phyloP scores from a whole-genome alignment of 352 stramenopile species.

The Thraustochytrium sp. region DNA sequence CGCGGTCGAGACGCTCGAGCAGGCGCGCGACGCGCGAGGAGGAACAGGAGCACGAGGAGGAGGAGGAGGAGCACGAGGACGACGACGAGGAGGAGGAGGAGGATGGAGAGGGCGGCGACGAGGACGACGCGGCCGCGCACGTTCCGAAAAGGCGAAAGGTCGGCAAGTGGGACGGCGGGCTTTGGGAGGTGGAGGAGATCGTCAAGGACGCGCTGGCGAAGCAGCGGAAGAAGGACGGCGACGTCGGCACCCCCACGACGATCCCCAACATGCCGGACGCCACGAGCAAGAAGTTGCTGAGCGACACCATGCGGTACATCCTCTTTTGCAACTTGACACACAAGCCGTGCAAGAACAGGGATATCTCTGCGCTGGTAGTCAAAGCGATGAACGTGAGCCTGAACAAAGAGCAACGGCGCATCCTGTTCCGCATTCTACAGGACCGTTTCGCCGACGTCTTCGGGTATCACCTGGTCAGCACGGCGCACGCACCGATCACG shows the following conservation, averaged over 20 bases:
- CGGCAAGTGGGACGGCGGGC: neutral
- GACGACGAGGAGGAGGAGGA: slow-evolving; percentile 15
- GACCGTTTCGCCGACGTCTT: slow-evolving; percentile 4
- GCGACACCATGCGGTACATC: neutral
- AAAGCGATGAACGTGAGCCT: neutral
- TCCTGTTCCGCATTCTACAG: neutral
- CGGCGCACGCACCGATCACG: neutral
- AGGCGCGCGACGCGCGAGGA: neutral
- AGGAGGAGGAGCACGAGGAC: neutral
- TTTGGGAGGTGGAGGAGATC: neutral
- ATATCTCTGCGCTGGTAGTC: neutral
- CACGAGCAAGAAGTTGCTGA: neutral
- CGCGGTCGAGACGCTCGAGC: no score
- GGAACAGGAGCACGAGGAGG: neutral
- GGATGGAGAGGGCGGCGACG: neutral
- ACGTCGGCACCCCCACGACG: neutral
- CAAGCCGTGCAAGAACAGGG: neutral
- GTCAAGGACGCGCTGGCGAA: neutral
- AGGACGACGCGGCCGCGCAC: neutral
- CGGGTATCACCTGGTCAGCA: neutral
- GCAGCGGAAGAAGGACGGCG: neutral
- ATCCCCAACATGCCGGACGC: neutral
- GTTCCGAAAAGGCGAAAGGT: no score
- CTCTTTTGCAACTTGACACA: neutral
- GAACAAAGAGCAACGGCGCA: neutral